Conservation (phyloP, 495 filamentous ascomycete genomes). For the Penicillium paradoxum region DNA sequence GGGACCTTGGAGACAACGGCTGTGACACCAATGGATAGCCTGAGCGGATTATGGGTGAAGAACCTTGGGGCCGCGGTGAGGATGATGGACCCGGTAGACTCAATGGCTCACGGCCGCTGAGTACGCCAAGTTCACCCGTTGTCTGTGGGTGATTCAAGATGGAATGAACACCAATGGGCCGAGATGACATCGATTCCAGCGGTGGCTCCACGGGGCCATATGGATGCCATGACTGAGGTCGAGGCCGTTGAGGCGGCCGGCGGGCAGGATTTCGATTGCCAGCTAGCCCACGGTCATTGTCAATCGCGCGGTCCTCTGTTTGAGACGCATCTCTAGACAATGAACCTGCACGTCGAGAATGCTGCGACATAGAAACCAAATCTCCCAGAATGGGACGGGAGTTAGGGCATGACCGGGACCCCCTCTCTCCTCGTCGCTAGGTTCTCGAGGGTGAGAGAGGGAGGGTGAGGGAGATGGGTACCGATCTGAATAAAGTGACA, state of each 20-base stretch:
- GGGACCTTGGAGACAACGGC: conserved; percentile 37
- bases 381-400: conserved; percentile 25
- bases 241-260: conserved; percentile 29
- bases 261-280: conserved; percentile 20
- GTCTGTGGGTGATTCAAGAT: conserved; percentile 46
- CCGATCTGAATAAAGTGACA: conserved; percentile 32
- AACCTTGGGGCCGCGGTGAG: conserved; percentile 29
- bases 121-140: conserved; percentile 17
- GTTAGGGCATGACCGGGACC: conserved; percentile 43
- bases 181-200: conserved; percentile 30
- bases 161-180: conserved; percentile 48
- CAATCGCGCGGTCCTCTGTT: conserved; percentile 22
- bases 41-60: conserved; percentile 31
- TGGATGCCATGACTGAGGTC: conserved; percentile 36
- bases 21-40: conserved; percentile 28
- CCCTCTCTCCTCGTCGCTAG: conserved; percentile 36
- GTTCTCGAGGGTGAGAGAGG: conserved; percentile 39
- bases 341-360: conserved; percentile 30
- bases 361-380: conserved; percentile 48
- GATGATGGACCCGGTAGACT: conserved; percentile 24
- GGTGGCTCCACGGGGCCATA: conserved; percentile 39
- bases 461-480: conserved; percentile 33
- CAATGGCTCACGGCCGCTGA: conserved; percentile 24
- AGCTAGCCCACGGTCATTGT: conserved; percentile 24
- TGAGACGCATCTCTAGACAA: conserved; percentile 27